Conservation (phyloP, 1,284 basidiomycete genomes). For the Tilletia caries region DNA sequence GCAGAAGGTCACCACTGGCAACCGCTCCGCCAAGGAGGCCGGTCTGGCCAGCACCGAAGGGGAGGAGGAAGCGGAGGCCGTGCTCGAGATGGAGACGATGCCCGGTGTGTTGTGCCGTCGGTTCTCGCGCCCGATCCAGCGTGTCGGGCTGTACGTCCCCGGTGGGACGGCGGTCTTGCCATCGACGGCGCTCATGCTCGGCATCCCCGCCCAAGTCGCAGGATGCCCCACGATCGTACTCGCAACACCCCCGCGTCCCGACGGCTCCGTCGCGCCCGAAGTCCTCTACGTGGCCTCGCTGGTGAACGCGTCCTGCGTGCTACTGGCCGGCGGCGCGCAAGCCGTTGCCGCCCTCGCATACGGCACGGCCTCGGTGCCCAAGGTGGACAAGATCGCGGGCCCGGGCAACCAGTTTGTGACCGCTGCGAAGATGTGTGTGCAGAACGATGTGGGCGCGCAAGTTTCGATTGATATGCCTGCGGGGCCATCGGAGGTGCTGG, state of each 20-base stretch:
- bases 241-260: slow-evolving; percentile 80
- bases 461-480: slow-evolving; percentile 99
- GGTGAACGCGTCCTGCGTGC: slow-evolving; percentile 53
- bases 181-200: slow-evolving; percentile 95
- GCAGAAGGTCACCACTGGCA: slow-evolving; percentile 47
- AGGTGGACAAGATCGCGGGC: slow-evolving; percentile 97
- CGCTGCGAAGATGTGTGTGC: slow-evolving; percentile 97
- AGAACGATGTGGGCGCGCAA: slow-evolving; percentile 95
- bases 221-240: slow-evolving; percentile 88
- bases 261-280: slow-evolving; percentile 50
- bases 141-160: slow-evolving; percentile 95
- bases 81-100: slow-evolving; percentile 88
- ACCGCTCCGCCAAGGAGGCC: slow-evolving; percentile 58
- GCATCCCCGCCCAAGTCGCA: slow-evolving; percentile 95
- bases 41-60: slow-evolving; percentile 19
- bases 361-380: slow-evolving; percentile 90
- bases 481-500: slow-evolving; percentile 68
- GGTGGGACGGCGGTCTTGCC: slow-evolving; percentile 95
- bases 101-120: slow-evolving; percentile 72
- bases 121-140: slow-evolving; percentile 86
- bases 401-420: slow-evolving; percentile 99
- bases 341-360: slow-evolving; percentile 97
- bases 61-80: slow-evolving; percentile 62
- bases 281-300: slow-evolving; percentile 51
- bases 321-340: slow-evolving; percentile 78